Evolutionary conservation across 257 asterid genomes (phyloP), one percentile per base, ranked within the genome.

Genomic region (Scutellaria baicalensis): DNA sequence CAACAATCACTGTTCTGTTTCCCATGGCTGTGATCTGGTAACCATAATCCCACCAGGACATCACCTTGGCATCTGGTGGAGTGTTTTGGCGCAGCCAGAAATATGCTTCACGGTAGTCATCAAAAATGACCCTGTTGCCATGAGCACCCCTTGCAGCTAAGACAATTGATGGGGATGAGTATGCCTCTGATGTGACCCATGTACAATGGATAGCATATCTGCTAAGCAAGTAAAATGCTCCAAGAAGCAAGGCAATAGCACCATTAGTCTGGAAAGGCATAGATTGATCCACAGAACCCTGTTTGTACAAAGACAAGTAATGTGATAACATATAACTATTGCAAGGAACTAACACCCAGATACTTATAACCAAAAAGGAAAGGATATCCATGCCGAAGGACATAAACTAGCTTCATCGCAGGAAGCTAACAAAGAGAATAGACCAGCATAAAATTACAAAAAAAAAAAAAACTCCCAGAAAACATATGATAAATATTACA

Each of bases 11-110:
- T 4, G 99, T 91, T 78, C 99, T 81, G 83, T 91, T 94, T 18
- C 95, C 99, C 99, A 94, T 91, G 71, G 99, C 97, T 42, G 97
- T 91, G 69, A 94, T 94, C 81, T 94, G 99, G 82, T 94, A 94
- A 56, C 99, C 99, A 77, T 94, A 94, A 83, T 94, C 99, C 99
- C 99, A 94, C 99, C 99, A 94, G 16, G 99, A 94, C 97, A 94
- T 94, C 66, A 93, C 93, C 87, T 94, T 94, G 75, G 99, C 97
- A 86, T 91, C 97, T 36, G 76, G 85, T 77, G 99, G 96, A 49
- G 96, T 91, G 81, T 93, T 93, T 83, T 93, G 95, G 20, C 95
- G 79, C 81, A 93, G 79, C 98, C 97, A 93, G 68, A 88, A 90
- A 78, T 93, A 93, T 18, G 98, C 98, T 74, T 93, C 98, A 73